Percentiles rank a stretch among this genome's conserved stretches.
Conservation (phyloP, 805 yeast species). For the Metschnikowia proteae region DNA sequence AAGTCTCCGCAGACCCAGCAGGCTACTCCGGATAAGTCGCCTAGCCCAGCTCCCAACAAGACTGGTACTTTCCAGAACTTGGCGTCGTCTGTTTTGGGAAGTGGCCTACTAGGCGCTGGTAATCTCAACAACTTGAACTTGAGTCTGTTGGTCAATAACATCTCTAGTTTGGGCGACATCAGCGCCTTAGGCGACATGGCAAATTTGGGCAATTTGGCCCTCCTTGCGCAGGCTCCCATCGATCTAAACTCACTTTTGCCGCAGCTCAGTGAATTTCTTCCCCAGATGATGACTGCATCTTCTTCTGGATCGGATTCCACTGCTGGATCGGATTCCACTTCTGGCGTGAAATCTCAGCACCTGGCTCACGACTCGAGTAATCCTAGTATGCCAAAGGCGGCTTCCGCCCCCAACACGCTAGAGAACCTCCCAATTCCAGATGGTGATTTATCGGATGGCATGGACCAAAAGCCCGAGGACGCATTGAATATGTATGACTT, state of each 20-base stretch:
- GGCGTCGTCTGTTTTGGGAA: conserved; percentile 10
- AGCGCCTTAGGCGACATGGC: conserved; percentile 36
- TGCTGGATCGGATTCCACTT: background rate
- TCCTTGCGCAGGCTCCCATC: conserved; percentile 41
- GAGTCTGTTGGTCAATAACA: conserved; percentile 40
- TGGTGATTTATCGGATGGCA: background rate
- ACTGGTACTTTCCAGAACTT: background rate
- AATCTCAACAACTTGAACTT: conserved; percentile 40
- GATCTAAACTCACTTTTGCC: conserved; percentile 37
- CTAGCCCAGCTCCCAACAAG: conserved; percentile 14
- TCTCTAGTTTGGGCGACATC: conserved; percentile 35
- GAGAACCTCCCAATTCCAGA: background rate
- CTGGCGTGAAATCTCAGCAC: background rate
- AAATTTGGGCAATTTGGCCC: conserved; percentile 37
- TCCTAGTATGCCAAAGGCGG: background rate
- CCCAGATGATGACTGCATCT: background rate
- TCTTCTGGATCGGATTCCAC: background rate
- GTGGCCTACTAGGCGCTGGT: conserved; percentile 26
- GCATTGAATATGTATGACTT: conserved; percentile 68
- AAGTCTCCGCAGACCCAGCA: conserved; percentile 19
- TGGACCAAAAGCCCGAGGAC: background rate
- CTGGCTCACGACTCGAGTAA: background rate
- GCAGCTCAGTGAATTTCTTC: conserved; percentile 5
- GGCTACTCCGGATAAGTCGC: conserved; percentile 25
- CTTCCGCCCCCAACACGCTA: background rate